Evolutionary conservation across 2,329 filamentous ascomycete genomes (phyloP).

Genomic region (Helicocarpus griseus): DNA sequence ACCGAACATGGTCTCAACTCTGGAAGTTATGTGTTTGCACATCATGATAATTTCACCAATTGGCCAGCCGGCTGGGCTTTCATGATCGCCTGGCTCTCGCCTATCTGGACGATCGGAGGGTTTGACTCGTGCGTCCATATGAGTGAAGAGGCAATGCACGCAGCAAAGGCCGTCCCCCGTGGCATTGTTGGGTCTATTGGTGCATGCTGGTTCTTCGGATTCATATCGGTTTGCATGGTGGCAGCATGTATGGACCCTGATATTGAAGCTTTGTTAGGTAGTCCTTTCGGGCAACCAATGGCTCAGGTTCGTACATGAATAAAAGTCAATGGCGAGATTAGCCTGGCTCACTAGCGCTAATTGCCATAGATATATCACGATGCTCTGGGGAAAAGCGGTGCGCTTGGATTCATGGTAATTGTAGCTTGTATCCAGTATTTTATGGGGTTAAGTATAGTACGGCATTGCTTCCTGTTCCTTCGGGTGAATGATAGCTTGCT

Average conservation of each 20-base stretch:
- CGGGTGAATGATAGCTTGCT: constrained; percentile 6
- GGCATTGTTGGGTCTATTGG: constrained; percentile 51
- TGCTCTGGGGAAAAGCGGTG: constrained; percentile 49
- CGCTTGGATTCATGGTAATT: constrained; percentile 49
- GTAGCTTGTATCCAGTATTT: constrained; percentile 54
- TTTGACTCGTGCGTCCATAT: constrained; percentile 53
- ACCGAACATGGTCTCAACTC: constrained; percentile 21
- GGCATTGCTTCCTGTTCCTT: not conserved
- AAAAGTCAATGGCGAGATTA: not conserved
- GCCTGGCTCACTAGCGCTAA: not conserved
- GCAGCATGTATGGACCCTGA: constrained; percentile 48
- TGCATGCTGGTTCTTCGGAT: constrained; percentile 48
- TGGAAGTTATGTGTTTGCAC: constrained; percentile 44
- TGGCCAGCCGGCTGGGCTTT: constrained; percentile 52
- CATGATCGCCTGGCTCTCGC: constrained; percentile 51
- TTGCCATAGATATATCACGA: constrained; percentile 49
- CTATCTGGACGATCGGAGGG: constrained; percentile 49
- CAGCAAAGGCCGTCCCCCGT: constrained; percentile 48
- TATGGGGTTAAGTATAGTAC: constrained; percentile 47
- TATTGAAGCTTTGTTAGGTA: constrained; percentile 39
- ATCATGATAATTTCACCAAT: constrained; percentile 48
- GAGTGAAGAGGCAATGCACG: constrained; percentile 52
- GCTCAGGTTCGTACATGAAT: constrained; percentile 27
- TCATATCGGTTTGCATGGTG: constrained; percentile 48
- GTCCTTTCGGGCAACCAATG: constrained; percentile 50